Base-by-base conservation (phyloP, 805 yeast genomes). In the Hagleromyces aurorensis region DNA sequence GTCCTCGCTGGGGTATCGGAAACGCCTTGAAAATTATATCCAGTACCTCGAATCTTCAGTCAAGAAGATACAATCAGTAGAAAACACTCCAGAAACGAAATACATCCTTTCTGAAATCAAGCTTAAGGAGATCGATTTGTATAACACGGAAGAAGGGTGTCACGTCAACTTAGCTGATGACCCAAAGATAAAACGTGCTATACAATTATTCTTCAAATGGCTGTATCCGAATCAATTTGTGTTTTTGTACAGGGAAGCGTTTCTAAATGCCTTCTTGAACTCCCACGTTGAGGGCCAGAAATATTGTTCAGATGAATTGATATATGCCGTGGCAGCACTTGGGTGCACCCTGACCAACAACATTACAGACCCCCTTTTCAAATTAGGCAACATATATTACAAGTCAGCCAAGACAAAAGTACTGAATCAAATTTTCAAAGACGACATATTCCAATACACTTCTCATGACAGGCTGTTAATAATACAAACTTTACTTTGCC, bases 191-290 rank as follows among this genome's bases (percentile, higher is more conserved):
- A 28, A 37, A 25, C 36, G 20, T 10, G 34, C 38, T 13, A 26
- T 41, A n/a, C 36, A 40, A 5, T 34, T 36, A 6, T 28, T 71
- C 49, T 72, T 72, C 50, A 63, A 62, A 9, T 70, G 75, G 74
- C 69, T 67, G 36, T 72, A 72, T 37, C 76, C 77, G 3, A 75
- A 69, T 46, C 64, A 69, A 34, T 67, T 67, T 41, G 64, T 65
- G 59, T 71, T 69, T 41, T 61, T 72, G 11, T 69, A 65, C 41
- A 49, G 77, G 27, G 78, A 72, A 36, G 68, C 73, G 0, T 71
- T 72, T 40, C 48, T 72, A 20, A 55, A 55, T 16, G 77, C 71
- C 36, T 70, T 71, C 43, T 69, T 69, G 42, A 56, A 64, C 10
- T 32, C 37, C 10, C 33, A 39, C 8, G 16, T 29, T 7, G 31